Conservation (phyloP, 208 protist genomes). For the Herpetomonas samuelpessoai region DNA sequence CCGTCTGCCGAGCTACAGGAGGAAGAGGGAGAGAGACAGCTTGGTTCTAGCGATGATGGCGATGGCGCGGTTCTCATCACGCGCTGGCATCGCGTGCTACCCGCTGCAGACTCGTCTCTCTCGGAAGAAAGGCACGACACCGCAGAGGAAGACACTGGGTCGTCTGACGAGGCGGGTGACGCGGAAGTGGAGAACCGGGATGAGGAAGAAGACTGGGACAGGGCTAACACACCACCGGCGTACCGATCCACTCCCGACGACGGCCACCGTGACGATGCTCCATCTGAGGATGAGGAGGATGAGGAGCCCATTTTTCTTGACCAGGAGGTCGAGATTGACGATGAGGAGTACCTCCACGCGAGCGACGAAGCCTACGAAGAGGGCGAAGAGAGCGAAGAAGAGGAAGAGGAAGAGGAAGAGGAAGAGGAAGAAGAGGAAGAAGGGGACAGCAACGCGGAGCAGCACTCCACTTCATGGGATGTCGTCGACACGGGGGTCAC, state of each 20-base stretch:
- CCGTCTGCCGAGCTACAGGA: no score
- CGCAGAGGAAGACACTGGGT: no score
- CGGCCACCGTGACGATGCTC: background rate
- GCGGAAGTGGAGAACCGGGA: conserved; percentile 9
- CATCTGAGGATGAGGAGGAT: background rate
- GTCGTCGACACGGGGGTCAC: background rate
- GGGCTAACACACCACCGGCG: background rate
- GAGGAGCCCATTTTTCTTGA: conserved; percentile 5
- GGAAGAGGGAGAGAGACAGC: no score
- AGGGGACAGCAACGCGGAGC: background rate
- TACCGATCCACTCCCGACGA: background rate
- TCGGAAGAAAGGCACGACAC: no score
- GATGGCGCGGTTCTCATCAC: no score
- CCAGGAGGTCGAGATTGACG: background rate
- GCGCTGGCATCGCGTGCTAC: background rate
- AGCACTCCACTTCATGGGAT: background rate
- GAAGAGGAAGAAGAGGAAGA: background rate
- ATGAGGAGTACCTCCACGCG: conserved; percentile 1
- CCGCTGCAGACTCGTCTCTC: background rate
- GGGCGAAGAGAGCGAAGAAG: conserved; percentile 10
- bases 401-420: background rate
- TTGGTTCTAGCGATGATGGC: no score
- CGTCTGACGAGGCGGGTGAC: background rate
- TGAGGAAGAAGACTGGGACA: conserved; percentile 8
- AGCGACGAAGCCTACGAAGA: conserved; percentile 5